Conservation (phyloP, 2,329 filamentous ascomycete genomes). For the Ophiostoma australiae region DNA sequence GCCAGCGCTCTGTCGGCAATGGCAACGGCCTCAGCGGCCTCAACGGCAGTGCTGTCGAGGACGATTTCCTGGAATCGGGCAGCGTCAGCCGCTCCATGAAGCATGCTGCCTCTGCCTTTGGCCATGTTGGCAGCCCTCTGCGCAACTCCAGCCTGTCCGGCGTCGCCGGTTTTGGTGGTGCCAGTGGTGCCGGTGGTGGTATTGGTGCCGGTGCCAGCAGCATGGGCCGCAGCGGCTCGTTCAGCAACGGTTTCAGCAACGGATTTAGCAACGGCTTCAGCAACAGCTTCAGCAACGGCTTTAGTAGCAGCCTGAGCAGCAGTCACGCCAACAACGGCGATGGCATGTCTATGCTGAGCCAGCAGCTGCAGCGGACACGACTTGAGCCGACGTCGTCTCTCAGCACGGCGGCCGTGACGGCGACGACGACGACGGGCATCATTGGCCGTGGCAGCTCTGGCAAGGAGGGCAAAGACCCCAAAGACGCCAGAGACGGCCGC, state of each 20-base stretch:
- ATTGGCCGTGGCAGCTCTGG: slow-evolving; percentile 30
- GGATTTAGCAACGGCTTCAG: slow-evolving; percentile 34
- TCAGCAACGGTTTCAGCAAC: slow-evolving; percentile 30
- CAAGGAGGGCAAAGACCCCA: slow-evolving; percentile 34
- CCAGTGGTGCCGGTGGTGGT: neutral
- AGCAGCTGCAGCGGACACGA: slow-evolving; percentile 58
- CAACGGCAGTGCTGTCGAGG: slow-evolving; percentile 28
- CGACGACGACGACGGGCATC: slow-evolving; percentile 32
- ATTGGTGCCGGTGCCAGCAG: slow-evolving; percentile 24
- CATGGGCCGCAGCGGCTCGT: slow-evolving; percentile 39
- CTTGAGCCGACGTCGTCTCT: slow-evolving; percentile 38
- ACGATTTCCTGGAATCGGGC: slow-evolving; percentile 43
- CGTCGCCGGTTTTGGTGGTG: slow-evolving; percentile 24
- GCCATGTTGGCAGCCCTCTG: slow-evolving; percentile 61
- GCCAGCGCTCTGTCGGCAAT: slow-evolving; percentile 14
- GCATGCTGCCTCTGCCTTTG: slow-evolving; percentile 53
- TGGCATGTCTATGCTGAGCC: slow-evolving; percentile 54
- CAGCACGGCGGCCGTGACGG: slow-evolving; percentile 33
- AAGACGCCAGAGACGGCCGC: slow-evolving; percentile 43
- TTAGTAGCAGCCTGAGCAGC: neutral
- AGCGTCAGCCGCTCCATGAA: slow-evolving; percentile 37
- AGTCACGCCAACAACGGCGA: slow-evolving; percentile 32
- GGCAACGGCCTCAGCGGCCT: slow-evolving; percentile 1
- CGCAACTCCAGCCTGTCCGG: slow-evolving; percentile 59
- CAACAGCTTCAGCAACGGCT: neutral